phyloP scores from a whole-genome alignment of 2,329 filamentous ascomycete genomes.

The Macrophomina tecta region DNA sequence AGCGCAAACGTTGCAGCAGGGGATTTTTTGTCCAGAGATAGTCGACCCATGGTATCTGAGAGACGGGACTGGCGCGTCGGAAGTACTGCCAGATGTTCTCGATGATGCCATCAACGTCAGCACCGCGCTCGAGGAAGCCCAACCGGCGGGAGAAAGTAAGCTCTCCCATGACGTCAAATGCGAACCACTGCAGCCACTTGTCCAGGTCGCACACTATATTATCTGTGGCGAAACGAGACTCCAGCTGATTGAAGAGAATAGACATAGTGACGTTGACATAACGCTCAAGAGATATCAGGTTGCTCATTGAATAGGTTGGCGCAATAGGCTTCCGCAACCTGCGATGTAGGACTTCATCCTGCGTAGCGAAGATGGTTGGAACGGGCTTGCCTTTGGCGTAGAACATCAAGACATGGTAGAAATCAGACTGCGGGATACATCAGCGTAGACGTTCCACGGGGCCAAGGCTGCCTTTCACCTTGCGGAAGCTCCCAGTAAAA shows the following conservation, averaged over 20 bases:
- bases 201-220: slow-evolving; percentile 38
- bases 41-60: slow-evolving; percentile 26
- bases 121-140: slow-evolving; percentile 30
- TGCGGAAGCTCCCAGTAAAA: too few species aligned
- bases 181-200: slow-evolving; percentile 47
- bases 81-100: slow-evolving; percentile 33
- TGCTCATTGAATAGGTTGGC: slow-evolving; percentile 34
- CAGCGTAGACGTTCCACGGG: too few species aligned
- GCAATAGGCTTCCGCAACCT: slow-evolving; percentile 16
- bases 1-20: neutral
- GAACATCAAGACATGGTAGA: slow-evolving; percentile 1
- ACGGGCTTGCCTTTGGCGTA: neutral
- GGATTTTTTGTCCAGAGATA: slow-evolving; percentile 25
- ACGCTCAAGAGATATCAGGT: slow-evolving; percentile 34
- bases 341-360: slow-evolving; percentile 33
- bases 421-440: neutral
- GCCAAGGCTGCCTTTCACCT: too few species aligned
- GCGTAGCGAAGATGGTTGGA: slow-evolving; percentile 4
- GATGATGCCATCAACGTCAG: slow-evolving; percentile 24
- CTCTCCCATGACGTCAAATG: slow-evolving; percentile 31
- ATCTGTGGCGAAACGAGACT: neutral
- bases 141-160: slow-evolving; percentile 30
- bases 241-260: slow-evolving; percentile 36
- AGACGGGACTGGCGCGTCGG: slow-evolving; percentile 6
- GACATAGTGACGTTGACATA: slow-evolving; percentile 37